phyloP scores from a whole-genome alignment of 805 yeast genomes.

The Wickerhamomyces rabaulensis region DNA sequence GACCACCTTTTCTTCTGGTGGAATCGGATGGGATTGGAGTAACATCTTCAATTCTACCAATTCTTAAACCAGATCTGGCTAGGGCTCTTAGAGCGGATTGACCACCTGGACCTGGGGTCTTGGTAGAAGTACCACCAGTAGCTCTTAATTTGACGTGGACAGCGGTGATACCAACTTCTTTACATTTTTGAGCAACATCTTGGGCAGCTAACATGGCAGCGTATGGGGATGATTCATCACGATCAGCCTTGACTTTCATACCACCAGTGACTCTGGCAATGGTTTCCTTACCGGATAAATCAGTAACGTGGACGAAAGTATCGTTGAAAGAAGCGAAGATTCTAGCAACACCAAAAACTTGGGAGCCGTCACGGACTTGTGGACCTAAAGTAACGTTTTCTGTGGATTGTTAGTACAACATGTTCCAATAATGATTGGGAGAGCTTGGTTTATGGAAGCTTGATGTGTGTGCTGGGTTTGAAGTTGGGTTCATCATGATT shows the following conservation, averaged over 20 bases:
- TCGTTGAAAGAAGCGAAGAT: constrained; percentile 99
- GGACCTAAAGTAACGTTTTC: constrained; percentile 68
- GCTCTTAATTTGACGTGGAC: constrained; percentile 99
- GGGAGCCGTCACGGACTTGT: constrained; percentile 95
- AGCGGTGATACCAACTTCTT: constrained; percentile 99
- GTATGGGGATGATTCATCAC: constrained; percentile 99
- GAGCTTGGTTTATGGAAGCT: neutral
- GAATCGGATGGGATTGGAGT: constrained; percentile 99
- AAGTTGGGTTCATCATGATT: neutral
- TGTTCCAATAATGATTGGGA: neutral
- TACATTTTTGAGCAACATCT: constrained; percentile 98
- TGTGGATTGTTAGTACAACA: constrained; percentile 23
- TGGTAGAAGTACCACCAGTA: constrained; percentile 99
- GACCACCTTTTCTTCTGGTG: constrained; percentile 99
- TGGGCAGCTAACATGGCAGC: constrained; percentile 99
- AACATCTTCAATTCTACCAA: constrained; percentile 99
- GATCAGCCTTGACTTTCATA: constrained; percentile 99
- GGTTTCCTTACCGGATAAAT: constrained; percentile 99
- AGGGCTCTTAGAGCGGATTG: constrained; percentile 98
- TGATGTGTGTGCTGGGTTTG: neutral
- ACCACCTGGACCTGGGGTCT: constrained; percentile 99
- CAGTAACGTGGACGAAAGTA: constrained; percentile 99
- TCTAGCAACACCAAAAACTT: constrained; percentile 99
- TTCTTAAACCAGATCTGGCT: constrained; percentile 99
- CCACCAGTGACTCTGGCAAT: constrained; percentile 99